Evolutionary conservation across 371 early-diverging fungal genomes (phyloP), one percentile per base, ranked within the genome.

Genomic region (Mortierella sp.): DNA sequence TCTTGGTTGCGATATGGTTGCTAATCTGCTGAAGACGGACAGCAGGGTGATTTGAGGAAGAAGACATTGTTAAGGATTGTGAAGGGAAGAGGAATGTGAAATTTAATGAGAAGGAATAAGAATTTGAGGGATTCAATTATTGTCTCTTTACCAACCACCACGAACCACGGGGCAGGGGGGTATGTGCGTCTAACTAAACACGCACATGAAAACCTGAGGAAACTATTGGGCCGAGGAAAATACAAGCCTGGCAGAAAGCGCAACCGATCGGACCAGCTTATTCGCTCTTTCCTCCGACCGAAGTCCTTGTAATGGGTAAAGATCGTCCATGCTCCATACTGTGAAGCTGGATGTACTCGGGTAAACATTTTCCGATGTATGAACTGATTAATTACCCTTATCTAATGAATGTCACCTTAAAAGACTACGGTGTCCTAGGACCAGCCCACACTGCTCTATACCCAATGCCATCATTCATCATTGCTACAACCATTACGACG

Each of bases 21-120:
- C 63, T 70, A 57, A 76, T 70, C 53, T 76, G 76, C 68, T 76
- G 76, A n/a, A 76, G 63, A 58, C 76, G 70, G 45, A 76, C 16
- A 41, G 76, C 52, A 9, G 76, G 55, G 11, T 58, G 38, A 7
- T 55, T 67, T 36, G 59, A 33, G 32, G 45, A 38, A 4, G 52
- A 62, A 24, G 76, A 63, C 76, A 76, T 76, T 52, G 32, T 57
- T 43, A 59, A 21, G 22, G 53, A 21, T 8, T 22, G 24, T 53
- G 53, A 28, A 33, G 6, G 32, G 16, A 3, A 8, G 63, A 38
- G 15, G 57, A 60, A 43, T 57, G 64, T 7, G 41, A 1, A 11
- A 55, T 4, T 22, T 6, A 21, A 59, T 15, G 58, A 66, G 43
- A 66, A 28, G 32, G 33, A 58, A 43, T 57, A 2, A 16, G n/a